Evolutionary conservation across 805 yeast species (phyloP), one percentile per base, ranked within the genome.

Genomic region (Priceomyces haplophilus): DNA sequence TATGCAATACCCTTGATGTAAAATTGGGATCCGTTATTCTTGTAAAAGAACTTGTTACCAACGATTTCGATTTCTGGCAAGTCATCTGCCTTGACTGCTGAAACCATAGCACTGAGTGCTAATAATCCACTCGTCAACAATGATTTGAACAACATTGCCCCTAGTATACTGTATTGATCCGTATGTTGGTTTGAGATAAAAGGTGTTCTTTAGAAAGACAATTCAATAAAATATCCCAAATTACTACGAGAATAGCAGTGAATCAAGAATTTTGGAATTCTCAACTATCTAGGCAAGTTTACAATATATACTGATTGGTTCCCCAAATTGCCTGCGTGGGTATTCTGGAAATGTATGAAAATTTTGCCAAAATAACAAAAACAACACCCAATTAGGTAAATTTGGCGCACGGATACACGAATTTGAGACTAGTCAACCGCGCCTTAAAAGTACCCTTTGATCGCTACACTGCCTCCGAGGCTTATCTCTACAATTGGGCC

Each of bases 1-100:
- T 70, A 70, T 7, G 75, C 75, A 46, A 70, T 56, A 50, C 75
- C 75, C 41, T 70, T 59, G 50, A 70, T 66, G 48, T 66, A 62
- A 43, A 69, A 70, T 46, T 69, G 75, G 11, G 74, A 58, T 4
- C 75, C 75, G 51, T 70, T 70, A 48, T 69, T 64, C 36, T 62
- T 45, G 56, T 53, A 69, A 55, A 51, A 70, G 47, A 69, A 70
- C 51, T 70, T 70, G 55, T 70, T 70, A 16, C 74, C 74, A 31
- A 67, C 61, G 13, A 70, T 67, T 43, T 69, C 73, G 25, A 70
- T 54, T 25, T 58, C 56, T 4, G 74, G 75, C 13, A 54, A 49
- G 17, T 34, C 29, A 11, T 30, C 42, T 11, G 45, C 44, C 42
- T 37, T 51, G 5, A 43, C 53, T n/a, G 56, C 44, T 11, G 45